Percentiles rank a stretch among this genome's conserved stretches.
Evolutionary conservation across 345 rosid genomes (phyloP).

Genomic region (Eucalyptus marginata): DNA sequence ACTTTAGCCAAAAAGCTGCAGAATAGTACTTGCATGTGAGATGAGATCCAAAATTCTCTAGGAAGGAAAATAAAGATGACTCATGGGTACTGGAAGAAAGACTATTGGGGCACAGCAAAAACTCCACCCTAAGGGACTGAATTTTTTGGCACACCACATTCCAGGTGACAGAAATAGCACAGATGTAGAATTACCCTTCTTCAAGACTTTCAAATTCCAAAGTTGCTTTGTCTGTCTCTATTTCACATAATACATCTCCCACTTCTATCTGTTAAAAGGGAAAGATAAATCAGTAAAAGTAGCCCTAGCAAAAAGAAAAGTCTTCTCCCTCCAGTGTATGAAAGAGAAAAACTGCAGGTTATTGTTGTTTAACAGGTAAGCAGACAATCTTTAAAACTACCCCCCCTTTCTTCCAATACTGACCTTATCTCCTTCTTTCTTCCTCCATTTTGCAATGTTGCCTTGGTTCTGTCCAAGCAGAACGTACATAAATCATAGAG

Average conservation of each 20-base stretch:
- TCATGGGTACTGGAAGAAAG: background rate
- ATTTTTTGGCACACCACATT: background rate
- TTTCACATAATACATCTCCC: constrained; percentile 85
- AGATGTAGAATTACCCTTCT: constrained; percentile 60
- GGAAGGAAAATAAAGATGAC: background rate
- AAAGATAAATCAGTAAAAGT: background rate
- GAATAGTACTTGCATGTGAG: background rate
- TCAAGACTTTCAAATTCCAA: constrained; percentile 92
- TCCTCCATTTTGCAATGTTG: constrained; percentile 79
- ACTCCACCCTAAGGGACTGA: background rate
- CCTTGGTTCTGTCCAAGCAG: constrained; percentile 75
- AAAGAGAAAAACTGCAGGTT: background rate
- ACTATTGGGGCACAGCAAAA: background rate
- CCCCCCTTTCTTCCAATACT: background rate
- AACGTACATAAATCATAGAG: constrained; percentile 5
- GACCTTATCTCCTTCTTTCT: constrained; percentile 98
- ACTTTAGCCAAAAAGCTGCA: constrained; percentile 88
- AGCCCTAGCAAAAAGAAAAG: background rate
- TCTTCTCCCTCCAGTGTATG: background rate
- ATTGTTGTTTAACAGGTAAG: background rate
- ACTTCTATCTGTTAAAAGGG: constrained; percentile 68
- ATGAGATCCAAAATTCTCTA: background rate
- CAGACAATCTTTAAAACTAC: background rate
- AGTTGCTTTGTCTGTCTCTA: constrained; percentile 98
- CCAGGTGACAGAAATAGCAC: background rate